Evolutionary conservation across 352 stramenopile species (phyloP), one percentile per base, ranked within the genome.

Genomic region (Phytophthora podocarpi): DNA sequence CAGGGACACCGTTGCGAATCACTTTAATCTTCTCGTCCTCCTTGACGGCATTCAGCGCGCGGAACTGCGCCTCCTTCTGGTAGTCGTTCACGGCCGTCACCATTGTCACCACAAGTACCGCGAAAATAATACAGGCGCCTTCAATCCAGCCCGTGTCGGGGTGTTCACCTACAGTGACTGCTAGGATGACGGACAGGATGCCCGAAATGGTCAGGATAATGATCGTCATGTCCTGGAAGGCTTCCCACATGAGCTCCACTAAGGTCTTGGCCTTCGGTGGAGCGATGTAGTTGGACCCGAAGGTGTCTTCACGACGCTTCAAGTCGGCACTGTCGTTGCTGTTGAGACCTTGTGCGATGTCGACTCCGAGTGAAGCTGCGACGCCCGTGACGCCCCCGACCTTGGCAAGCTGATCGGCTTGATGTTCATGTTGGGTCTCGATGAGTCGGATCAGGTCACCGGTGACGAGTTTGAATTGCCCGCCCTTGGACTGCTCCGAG

Each of bases 51-150:
- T 97, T 95, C 13, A 98, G 63, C 7, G 82, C 76, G 13, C 79
- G 74, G 70, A 98, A 98, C 54, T 97, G 89, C 36, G 88, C 63
- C 57, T 98, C 90, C 52, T 98, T 97, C 51, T 92, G 87, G 65
- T 97, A 97, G 58, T 98, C 93, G 57, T 97, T 97, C 41, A 93
- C 52, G 26, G 91, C 91, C 15, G 92, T 91, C 37, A 98, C 93
- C 21, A 93, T 80, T 0, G 87, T 90, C 24, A 98, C 91, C 9
- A 98, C 75, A 6, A 98, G 68, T 30, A 98, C 87, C 0, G 93
- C 83, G 9, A 97, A 78, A 43, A 98, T 82, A 69, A 98, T 98
- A 55, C 89, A 96, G 18, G 78, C 70, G 46, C 91, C 93, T 77
- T 98, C 91, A 45, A 98, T 92, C 91, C 90, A 98, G 35, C 78